Base-by-base conservation (phyloP, 768 basidiomycete genomes). In the Phylloporus rhodoxanthus region DNA sequence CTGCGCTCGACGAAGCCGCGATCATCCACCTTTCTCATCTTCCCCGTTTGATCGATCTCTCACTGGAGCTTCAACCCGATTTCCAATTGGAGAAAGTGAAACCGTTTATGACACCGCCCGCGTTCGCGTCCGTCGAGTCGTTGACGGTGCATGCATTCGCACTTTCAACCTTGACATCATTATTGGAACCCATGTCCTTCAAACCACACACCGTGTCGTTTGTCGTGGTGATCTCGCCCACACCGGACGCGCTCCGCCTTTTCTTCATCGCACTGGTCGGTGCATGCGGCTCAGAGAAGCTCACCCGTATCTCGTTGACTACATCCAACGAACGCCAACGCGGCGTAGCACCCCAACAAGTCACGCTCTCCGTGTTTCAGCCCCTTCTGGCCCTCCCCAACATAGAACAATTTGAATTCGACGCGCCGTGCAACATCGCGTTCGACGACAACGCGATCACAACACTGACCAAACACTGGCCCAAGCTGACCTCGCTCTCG, bases 1-100 rank as follows among this genome's bases (percentile, higher is more conserved):
- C 53, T 11, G 53, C 52, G 7, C 50, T 66, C 19, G 47, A 63
- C 29, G 63, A 55, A 30, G 40, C 42, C 1, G 60, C 56, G 26
- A 54, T 66, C 44, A 8, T 47, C 23, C 66, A 57, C 46, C 54
- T 66, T 25, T 56, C 66, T 13, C 61, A 20, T 10, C 54, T 66
- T 13, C 56, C 55, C 3, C 19, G 19, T 20, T 55, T 63, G 42
- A 3, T 2, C 41, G 14, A 55, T 2, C 61, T 63, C 34, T 47
- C 53, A 2, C 19, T 63, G 11, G 49, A 47, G 21, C 54, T 64
- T 17, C 53, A 43, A 21, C 8, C 40, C 10, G 50, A 55, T 49
- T 48, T 58, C 14, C 48, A 53, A 21, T 17, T 55, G 15, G 53
- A 59, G 19, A 54, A 48, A 32, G 44, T 65, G 17, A 43, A 23